Base-by-base conservation (phyloP, 2,329 filamentous ascomycete genomes). In the Aspergillus vadensis region DNA sequence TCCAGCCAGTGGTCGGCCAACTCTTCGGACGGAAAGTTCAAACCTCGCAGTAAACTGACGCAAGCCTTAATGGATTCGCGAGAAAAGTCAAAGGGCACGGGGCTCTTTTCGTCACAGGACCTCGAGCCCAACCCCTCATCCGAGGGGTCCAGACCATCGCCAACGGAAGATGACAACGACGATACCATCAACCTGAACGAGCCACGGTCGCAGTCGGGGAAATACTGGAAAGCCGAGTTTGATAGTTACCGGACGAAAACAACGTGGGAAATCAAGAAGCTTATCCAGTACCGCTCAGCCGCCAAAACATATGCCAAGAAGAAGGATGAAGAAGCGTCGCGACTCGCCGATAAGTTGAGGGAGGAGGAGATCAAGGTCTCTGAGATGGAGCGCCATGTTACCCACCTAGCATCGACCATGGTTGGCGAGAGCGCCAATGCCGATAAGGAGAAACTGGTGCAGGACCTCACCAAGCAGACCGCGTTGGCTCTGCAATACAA, bases 211-310 rank as follows among this genome's bases (percentile, higher is more conserved):
- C 81, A 84, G 55, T 86, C 84, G 5, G 85, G 84, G 2, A 82
- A 82, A 65, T 86, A 86, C 67, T 88, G 85, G 85, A 87, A 87
- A 70, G 78, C 80, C 10, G 82, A 87, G 63, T 87, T 85, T 66
- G 83, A 87, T 57, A 79, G 76, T 41, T 88, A 88, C 67, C 79
- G 85, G 15, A 77, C 79, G 21, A 83, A 80, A 51, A 87, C 85
- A 38, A 82, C 85, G 61, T 79, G 79, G 41, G 85, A 88, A 68
- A 83, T 87, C 69, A 85, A 82, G 69, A 86, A 84, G 66, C 77
- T 88, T 52, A 81, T 88, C 54, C 78, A 82, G 30, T 87, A 88
- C 67, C 83, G 85, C 61, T 82, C 83, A 51, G 76, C 83, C 25
- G 83, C 84, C 17, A 87, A 86, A 70, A 82, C 81, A 43, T 87